These are phyloP conservation scores for Gnomoniopsis sp. DNA, from an alignment of 2,329 filamentous ascomycete genomes.

Conservation along the genomic window DNA sequence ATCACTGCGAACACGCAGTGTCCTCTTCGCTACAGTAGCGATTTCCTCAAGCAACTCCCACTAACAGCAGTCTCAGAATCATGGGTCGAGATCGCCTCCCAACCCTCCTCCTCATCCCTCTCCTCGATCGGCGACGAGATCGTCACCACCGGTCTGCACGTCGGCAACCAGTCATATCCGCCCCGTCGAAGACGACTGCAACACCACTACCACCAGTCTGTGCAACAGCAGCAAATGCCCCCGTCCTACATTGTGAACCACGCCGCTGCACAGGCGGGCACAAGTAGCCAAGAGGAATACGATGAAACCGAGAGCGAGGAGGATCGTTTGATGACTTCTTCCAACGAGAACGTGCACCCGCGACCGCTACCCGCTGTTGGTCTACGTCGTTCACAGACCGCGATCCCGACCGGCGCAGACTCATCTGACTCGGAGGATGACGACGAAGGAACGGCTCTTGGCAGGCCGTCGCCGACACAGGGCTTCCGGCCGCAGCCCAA, in stretches of 20 bases:
- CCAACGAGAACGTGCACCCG: slow-evolving; percentile 47
- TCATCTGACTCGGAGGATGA: slow-evolving; percentile 48
- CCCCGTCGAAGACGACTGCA: slow-evolving; percentile 55
- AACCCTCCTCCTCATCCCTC: slow-evolving; percentile 88
- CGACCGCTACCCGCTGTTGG: slow-evolving; percentile 19
- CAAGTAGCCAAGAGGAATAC: slow-evolving; percentile 90
- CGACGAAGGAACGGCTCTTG: slow-evolving; percentile 80
- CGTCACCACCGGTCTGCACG: slow-evolving; percentile 79
- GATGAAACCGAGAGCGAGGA: slow-evolving; percentile 91
- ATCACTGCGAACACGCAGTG: not conserved
- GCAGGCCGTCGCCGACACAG: slow-evolving; percentile 49
- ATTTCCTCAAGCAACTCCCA: not conserved
- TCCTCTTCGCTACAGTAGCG: not conserved
- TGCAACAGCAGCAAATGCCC: slow-evolving; percentile 31
- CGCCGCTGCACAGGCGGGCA: slow-evolving; percentile 39
- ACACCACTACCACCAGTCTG: slow-evolving; percentile 34
- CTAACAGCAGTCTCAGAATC: slow-evolving; percentile 65
- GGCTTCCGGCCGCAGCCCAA: slow-evolving; percentile 86
- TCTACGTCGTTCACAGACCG: slow-evolving; percentile 31
- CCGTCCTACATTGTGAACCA: slow-evolving; percentile 35
- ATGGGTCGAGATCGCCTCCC: slow-evolving; percentile 92
- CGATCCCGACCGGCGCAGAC: slow-evolving; percentile 35
- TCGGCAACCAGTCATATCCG: slow-evolving; percentile 62
- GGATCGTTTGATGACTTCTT: slow-evolving; percentile 62
- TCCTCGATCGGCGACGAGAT: slow-evolving; percentile 86